A percentile compares a stretch with the other conserved stretches of the same genome.
These are phyloP conservation scores for Micractinium conductrix DNA, from an alignment of 139 green algal genomes.

Conservation along the genomic window DNA sequence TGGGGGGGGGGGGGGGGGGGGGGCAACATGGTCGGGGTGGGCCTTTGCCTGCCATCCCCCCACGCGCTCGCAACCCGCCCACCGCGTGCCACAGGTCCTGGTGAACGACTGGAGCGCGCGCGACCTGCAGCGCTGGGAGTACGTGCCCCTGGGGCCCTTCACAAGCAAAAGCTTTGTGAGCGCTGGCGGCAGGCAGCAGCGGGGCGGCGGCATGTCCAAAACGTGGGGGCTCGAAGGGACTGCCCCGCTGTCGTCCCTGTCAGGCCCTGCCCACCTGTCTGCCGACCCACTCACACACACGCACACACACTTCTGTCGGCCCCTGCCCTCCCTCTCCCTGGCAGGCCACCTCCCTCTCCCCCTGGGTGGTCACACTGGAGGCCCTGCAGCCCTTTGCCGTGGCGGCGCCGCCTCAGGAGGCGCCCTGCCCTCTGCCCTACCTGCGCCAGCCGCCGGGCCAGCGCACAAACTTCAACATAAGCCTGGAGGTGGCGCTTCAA, in stretches of 20 bases:
- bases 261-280: no score
- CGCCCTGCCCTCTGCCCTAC: slow-evolving; percentile 79
- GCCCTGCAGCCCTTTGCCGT: slow-evolving; percentile 86
- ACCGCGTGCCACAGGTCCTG: no score
- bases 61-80: no score
- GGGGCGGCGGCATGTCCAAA: no score
- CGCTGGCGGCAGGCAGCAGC: not conserved
- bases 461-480: slow-evolving; percentile 75
- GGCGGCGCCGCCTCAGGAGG: slow-evolving; percentile 64
- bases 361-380: slow-evolving; percentile 93
- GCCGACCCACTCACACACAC: no score
- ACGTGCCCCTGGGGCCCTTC: slow-evolving; percentile 93
- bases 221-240: not conserved
- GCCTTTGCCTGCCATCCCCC: no score
- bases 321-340: not conserved
- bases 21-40: no score
- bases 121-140: slow-evolving; percentile 97
- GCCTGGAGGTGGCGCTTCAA: slow-evolving; percentile 70
- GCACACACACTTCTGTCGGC: no score
- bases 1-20: no score
- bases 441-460: slow-evolving; percentile 48
- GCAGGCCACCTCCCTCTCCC: slow-evolving; percentile 85
- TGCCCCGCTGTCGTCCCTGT: not conserved
- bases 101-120: slow-evolving; percentile 97
- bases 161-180: slow-evolving; percentile 91